Percentiles rank a stretch among this genome's conserved stretches.
Evolutionary conservation across 2,329 filamentous ascomycete genomes (phyloP).

Genomic region (Epicoccum nigrum): DNA sequence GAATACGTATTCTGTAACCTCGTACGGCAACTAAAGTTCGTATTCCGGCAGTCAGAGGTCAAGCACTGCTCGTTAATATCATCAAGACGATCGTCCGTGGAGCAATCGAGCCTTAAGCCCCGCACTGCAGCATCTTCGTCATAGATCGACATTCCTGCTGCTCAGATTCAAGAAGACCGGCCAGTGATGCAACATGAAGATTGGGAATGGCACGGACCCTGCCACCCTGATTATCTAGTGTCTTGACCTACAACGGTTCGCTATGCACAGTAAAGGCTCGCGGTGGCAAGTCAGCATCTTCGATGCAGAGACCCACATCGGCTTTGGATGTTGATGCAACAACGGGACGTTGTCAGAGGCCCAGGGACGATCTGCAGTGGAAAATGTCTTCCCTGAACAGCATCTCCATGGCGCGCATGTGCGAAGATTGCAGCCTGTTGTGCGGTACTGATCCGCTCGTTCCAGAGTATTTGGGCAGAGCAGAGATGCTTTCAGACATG

Average conservation of each 20-base stretch:
- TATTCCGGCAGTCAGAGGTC: neutral
- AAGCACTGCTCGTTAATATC: slow-evolving; percentile 5
- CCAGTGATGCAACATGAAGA: slow-evolving; percentile 4
- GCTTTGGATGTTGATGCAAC: slow-evolving; percentile 10
- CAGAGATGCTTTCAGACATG: no score
- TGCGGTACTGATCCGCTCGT: no score
- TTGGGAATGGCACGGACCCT: slow-evolving; percentile 3
- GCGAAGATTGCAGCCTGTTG: no score
- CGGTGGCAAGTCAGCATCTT: neutral
- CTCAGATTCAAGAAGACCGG: slow-evolving; percentile 11
- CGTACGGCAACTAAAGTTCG: neutral
- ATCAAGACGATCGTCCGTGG: slow-evolving; percentile 12
- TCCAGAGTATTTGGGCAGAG: no score
- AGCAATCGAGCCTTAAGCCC: slow-evolving; percentile 14
- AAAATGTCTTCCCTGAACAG: neutral
- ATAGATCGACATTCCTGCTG: slow-evolving; percentile 26
- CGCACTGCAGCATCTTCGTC: slow-evolving; percentile 22
- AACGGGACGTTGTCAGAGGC: neutral
- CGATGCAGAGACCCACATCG: slow-evolving; percentile 7
- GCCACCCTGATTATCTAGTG: neutral
- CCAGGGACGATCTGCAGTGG: neutral
- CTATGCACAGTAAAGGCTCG: neutral
- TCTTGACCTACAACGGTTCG: slow-evolving; percentile 2
- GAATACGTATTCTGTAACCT: neutral
- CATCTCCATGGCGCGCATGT: neutral